Conservation (phyloP, 2,329 filamentous ascomycete genomes). For the Fusarium mangiferae region DNA sequence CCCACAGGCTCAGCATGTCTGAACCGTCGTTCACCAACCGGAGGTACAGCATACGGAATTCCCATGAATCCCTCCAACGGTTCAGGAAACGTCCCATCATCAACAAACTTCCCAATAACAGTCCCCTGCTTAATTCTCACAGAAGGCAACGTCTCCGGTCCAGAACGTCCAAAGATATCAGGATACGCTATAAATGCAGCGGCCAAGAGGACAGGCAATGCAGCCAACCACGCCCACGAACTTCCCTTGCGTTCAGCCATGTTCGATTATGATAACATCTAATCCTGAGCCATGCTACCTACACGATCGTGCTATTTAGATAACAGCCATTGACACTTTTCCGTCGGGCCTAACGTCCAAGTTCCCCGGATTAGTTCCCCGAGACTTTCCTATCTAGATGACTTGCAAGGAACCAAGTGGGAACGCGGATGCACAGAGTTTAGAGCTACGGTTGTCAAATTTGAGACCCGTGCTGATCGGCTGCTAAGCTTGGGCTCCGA, state of each 20-base stretch:
- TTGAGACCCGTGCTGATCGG: slow-evolving; percentile 28
- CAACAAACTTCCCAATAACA: slow-evolving; percentile 46
- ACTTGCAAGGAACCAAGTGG: neutral
- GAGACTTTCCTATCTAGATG: slow-evolving; percentile 29
- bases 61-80: slow-evolving; percentile 56
- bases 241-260: slow-evolving; percentile 27
- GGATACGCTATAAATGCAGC: slow-evolving; percentile 26
- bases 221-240: slow-evolving; percentile 28
- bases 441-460: slow-evolving; percentile 33
- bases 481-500: slow-evolving; percentile 24
- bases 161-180: neutral
- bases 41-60: slow-evolving; percentile 59
- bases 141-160: slow-evolving; percentile 14
- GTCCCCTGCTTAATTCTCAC: slow-evolving; percentile 47
- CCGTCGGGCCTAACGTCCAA: neutral
- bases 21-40: slow-evolving; percentile 56
- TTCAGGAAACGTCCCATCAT: slow-evolving; percentile 45
- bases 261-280: neutral
- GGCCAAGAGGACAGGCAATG: slow-evolving; percentile 29
- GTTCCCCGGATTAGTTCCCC: slow-evolving; percentile 22
- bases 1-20: slow-evolving; percentile 47
- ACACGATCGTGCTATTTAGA: slow-evolving; percentile 17
- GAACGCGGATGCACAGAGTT: slow-evolving; percentile 7
- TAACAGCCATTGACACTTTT: slow-evolving; percentile 5
- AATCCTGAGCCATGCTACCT: neutral